Base-by-base conservation (phyloP, 2,329 filamentous ascomycete genomes). In the Aspergillus felis region DNA sequence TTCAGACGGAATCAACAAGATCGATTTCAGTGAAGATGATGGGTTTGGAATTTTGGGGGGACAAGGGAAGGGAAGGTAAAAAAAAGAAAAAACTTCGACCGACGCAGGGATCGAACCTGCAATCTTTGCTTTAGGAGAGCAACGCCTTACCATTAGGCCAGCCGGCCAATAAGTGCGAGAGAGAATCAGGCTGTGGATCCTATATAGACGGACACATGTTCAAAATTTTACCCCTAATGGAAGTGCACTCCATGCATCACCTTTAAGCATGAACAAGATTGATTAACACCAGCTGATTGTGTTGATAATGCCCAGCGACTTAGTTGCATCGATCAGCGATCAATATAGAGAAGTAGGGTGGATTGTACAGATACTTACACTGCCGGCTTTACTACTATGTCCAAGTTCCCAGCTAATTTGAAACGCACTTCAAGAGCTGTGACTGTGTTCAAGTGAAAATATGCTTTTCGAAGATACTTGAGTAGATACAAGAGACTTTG, bases 71-170 rank as follows among this genome's bases (percentile, higher is more conserved):
- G 7, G 3, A 25, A 25, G 24, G 24, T 2, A 4, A 4, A 10
- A 8, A 8, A 22, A 44, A 22, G 22, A 9, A 1, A 27, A 47
- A 47, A 24, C 1, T 27, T 24, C 44, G 44, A 47, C 44, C 44
- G 44, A 47, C 44, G 44, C 44, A 47, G 44, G 44, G 44, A 47
- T 47, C 44, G 44, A 47, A 47, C 44, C 44, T 47, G 44, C 44
- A 47, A 47, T 47, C 44, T 47, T 47, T 47, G 44, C 44, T 47
- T 47, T 47, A 47, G 44, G 44, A 47, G 44, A 47, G 44, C 44
- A 47, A 47, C 44, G 44, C 44, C 44, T 47, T 47, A 47, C 44
- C 44, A 47, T 47, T 47, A 47, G 44, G 44, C 44, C 44, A 47
- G 44, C 44, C 44, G 44, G 44, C 44, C 44, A 47, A 10, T 47